Evolutionary conservation across 176 grass and related monocot genomes (phyloP), one percentile per base, ranked within the genome.

Genomic region (Neostapfia colusana): DNA sequence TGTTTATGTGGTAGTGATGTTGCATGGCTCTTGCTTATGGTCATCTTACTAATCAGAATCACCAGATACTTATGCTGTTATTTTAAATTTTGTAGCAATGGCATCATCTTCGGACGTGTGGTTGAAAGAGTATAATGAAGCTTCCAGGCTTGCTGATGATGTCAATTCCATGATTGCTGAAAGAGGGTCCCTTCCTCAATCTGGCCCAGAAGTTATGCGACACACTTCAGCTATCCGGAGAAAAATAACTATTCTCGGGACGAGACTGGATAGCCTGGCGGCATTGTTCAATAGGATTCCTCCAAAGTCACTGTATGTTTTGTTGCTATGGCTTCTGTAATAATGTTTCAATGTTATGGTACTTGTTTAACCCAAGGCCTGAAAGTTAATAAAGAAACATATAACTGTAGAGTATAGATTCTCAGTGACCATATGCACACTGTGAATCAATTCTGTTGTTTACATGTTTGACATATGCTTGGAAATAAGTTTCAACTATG

Each of bases 201-300:
- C 94, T 58, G 94, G 91, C 66, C 88, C 88, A 14, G 91, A 91
- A 45, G 89, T 83, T 20, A 90, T 91, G 80, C 79, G 88, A 16
- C 83, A 85, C 72, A 76, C 85, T 37, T 91, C 88, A 60, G 88
- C 86, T 18, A 85, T 93, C 23, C 77, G 91, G 23, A 91, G 94
- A 57, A 86, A 87, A 71, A 89, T 89, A 78, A 91, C 94, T 23
- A 97, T 93, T 89, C 91, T 97, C 77, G 76, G 86, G 26, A 97
- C 90, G 37, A 86, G 86, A 49, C 74, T 97, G 62, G 94, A 90
- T 69, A 93, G 87, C 79, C 77, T 97, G 74, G 94, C 85, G 42
- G 42, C 79, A 18, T 79, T 93, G 78, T 49, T 97, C 65, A 57
- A 86, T 67, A 78, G 80, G 62, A 83, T 91, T 82, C 93, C 88